Base-by-base conservation (phyloP, 768 basidiomycete genomes). In the Rhodotorula kratochvilovae region DNA sequence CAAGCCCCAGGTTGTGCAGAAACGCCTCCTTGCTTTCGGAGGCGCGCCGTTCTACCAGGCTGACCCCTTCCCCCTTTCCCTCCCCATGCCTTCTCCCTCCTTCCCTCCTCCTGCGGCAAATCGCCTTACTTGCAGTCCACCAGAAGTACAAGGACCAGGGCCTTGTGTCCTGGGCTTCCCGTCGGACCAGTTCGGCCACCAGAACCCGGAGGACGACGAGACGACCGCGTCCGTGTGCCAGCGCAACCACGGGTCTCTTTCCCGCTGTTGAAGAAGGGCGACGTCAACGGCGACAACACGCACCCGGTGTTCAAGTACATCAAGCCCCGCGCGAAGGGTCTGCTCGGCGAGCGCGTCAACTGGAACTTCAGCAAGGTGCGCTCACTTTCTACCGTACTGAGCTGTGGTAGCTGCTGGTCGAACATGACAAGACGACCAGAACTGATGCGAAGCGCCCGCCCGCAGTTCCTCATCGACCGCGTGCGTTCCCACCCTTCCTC, bases 131-230 rank as follows among this genome's bases (percentile, higher is more conserved):
- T n/a, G n/a, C 54, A 61, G 63, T 74, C 2, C 86, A 94, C 80
- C 85, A 92, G 65, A 90, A 90, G 79, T 89, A 91, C 83, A 87
- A 89, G 78, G 88, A 88, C 62, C 82, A 85, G 66, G 90, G 84
- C 12, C 84, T 95, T 56, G 84, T 87, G 86, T 96, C 66, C 84
- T 96, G 62, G 92, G 92, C 19, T 95, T 95, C 84, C 94, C 94
- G 19, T 92, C 88, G 81, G 91, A 94, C 79, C 92, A 94, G 87
- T 94, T 95, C 77, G 90, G 87, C 65, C 85, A 85, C n/a, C 56
- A 57, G 53, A 68, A 73, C 58, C 21, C 31, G 25, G 64, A 68
- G 43, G 67, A 68, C 59, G 67, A 63, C 58, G 76, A 65, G 5
- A 66, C 51, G 4, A 64, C 64, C 5, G 70, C 27, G 51, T 29